Evolutionary conservation across 2,329 filamentous ascomycete genomes (phyloP).

Genomic region (Phialocephala sp.): DNA sequence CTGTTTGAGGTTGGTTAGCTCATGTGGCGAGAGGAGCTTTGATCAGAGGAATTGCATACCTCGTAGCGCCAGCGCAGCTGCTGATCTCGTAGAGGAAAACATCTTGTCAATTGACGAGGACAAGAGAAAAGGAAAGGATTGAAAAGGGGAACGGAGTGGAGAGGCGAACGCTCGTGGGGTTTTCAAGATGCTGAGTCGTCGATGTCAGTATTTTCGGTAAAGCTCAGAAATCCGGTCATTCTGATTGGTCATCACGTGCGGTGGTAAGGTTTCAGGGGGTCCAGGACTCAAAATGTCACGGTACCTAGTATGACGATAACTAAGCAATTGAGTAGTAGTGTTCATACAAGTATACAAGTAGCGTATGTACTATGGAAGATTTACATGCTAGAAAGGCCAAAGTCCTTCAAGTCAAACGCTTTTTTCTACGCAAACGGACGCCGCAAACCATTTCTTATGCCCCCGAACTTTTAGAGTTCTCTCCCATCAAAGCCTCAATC

Average conservation of each 20-base stretch:
- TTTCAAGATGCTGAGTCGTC: constrained; percentile 20
- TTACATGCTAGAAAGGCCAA: constrained; percentile 4
- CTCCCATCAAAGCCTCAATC: constrained; percentile 41
- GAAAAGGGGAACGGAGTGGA: constrained; percentile 26
- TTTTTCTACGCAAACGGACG: constrained; percentile 6
- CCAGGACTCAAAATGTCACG: background rate
- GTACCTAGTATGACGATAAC: background rate
- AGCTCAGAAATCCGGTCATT: constrained; percentile 16
- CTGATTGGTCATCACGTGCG: constrained; percentile 22
- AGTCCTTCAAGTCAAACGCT: background rate
- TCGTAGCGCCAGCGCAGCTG: constrained; percentile 50
- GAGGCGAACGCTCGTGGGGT: constrained; percentile 24
- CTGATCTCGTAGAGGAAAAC: constrained; percentile 50
- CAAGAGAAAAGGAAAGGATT: constrained; percentile 34
- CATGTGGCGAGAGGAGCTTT: constrained; percentile 23
- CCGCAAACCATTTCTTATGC: constrained; percentile 23
- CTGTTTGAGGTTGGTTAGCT: constrained; percentile 51
- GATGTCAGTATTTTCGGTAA: constrained; percentile 18
- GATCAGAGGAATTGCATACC: constrained; percentile 40
- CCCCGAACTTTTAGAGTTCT: constrained; percentile 42
- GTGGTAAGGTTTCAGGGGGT: constrained; percentile 5
- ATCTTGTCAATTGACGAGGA: constrained; percentile 42
- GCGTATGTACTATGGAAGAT: constrained; percentile 12
- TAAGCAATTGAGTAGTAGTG: constrained; percentile 5
- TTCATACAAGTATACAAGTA: constrained; percentile 10